Evolutionary conservation across 371 early-diverging fungal species (phyloP), one percentile per base, ranked within the genome.

Genomic region (Mucor circinelloides): DNA sequence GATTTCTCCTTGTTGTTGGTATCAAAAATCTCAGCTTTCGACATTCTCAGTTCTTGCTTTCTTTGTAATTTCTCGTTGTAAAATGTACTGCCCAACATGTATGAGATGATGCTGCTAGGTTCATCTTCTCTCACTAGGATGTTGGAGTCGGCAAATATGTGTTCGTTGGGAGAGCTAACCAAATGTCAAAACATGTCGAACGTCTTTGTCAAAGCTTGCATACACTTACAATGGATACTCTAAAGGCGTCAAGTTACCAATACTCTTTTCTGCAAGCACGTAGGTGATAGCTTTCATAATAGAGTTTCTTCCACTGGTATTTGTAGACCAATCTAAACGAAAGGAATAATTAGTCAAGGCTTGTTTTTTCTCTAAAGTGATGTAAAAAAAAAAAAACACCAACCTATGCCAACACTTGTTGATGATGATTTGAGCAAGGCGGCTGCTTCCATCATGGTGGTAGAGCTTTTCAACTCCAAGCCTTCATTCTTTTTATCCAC

Each of bases 31-130:
- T 60, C 36, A 12, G 59, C 73, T 27, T 64, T 78, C 0, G 70
- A 65, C 66, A 72, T 69, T 27, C 73, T 46, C 13, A 62, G 19
- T 17, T 64, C 79, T 31, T 80, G 78, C 32, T 80, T 79, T 9
- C 72, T 71, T 8, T 68, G 62, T 0, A 85, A 68, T 44, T 81
- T 75, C 15, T 76, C 75, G 4, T 72, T 67, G 28, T 85, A 87
- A 15, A 81, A 79, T 21, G 72, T 67, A 28, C 77, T 83, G 38
- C 74, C 79, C 32, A 97, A 79, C 7, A 96, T 89, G 66, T 91
- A 91, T 0, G 98, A 95, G 32, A 98, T 90, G 57, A 98, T 94
- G 0, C 97, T 95, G 68, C 93, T 93, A 3, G 96, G 97, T 70
- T 98, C 97, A 46, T 94, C 91, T 75, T 97, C 97, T 38, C 96